These are phyloP conservation scores for Microdochium bolleyi DNA, from an alignment of 2,329 filamentous ascomycete species.

Conservation along the genomic window DNA sequence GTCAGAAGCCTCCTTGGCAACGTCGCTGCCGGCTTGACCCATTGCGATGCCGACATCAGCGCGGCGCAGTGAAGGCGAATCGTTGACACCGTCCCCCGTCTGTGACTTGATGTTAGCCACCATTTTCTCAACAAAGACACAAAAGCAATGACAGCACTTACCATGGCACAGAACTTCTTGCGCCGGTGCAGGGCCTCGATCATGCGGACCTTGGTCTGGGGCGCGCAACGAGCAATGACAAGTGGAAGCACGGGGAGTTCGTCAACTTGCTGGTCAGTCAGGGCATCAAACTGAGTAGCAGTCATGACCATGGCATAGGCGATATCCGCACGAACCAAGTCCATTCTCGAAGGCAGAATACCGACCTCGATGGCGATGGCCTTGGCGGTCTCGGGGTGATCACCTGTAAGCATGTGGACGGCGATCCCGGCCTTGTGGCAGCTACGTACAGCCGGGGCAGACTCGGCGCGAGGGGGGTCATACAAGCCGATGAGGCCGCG, in stretches of 20 bases:
- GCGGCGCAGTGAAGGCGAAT: conserved; percentile 60
- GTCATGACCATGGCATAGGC: conserved; percentile 55
- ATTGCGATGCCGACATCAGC: conserved; percentile 66
- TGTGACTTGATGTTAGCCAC: conserved; percentile 1
- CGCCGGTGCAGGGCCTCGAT: conserved; percentile 64
- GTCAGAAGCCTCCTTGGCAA: conserved; percentile 57
- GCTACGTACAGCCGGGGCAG: conserved; percentile 47
- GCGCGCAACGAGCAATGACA: conserved; percentile 62
- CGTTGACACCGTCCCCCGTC: conserved; percentile 68
- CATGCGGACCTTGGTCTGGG: conserved; percentile 66
- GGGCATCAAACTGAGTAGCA: conserved; percentile 53
- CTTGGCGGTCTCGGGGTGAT: conserved; percentile 55
- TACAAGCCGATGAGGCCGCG: conserved; percentile 63
- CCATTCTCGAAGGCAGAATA: conserved; percentile 52
- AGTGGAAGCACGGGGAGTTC: conserved; percentile 55
- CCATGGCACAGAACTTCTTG: conserved; percentile 59
- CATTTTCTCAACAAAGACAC: background rate
- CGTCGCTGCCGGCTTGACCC: conserved; percentile 54
- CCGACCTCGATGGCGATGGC: conserved; percentile 56
- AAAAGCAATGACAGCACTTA: too few species aligned
- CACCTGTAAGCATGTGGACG: conserved; percentile 63
- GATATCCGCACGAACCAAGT: conserved; percentile 43
- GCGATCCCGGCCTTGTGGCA: conserved; percentile 56
- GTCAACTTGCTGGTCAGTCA: conserved; percentile 58
- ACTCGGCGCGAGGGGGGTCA: conserved; percentile 63